These are phyloP conservation scores for Eruca vesicaria DNA, from an alignment of 441 rosid species.

Conservation along the genomic window DNA sequence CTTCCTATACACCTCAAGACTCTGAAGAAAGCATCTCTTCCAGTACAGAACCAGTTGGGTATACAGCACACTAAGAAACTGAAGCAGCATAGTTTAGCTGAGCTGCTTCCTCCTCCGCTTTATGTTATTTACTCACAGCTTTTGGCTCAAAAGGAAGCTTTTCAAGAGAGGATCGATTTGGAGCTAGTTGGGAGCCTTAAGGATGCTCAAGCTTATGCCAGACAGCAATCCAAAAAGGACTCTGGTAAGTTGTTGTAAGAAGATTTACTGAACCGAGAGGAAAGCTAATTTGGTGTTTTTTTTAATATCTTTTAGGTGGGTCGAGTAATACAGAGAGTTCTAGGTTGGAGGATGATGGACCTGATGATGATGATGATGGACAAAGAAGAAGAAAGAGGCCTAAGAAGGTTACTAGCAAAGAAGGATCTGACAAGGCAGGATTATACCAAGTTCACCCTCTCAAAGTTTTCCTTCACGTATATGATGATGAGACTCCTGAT, in stretches of 20 bases:
- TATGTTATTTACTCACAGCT: conserved; percentile 86
- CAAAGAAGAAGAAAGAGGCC: conserved; percentile 91
- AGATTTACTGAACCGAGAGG: neutral
- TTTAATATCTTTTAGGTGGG: conserved; percentile 44
- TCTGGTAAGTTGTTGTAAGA: conserved; percentile 40
- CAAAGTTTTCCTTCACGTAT: conserved; percentile 62
- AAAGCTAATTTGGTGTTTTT: conserved; percentile 3
- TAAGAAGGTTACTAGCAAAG: conserved; percentile 53
- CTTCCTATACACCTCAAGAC: conserved; percentile 91
- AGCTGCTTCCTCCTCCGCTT: conserved; percentile 93
- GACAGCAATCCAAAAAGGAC: conserved; percentile 81
- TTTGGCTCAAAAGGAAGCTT: conserved; percentile 85
- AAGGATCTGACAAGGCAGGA: conserved; percentile 66
- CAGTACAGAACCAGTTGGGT: conserved; percentile 87
- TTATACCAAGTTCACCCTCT: conserved; percentile 81
- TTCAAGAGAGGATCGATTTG: conserved; percentile 72
- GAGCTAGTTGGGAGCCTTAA: conserved; percentile 84
- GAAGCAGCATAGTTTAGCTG: conserved; percentile 80
- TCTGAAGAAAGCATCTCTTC: conserved; percentile 89
- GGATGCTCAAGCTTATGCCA: conserved; percentile 84
- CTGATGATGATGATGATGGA: conserved; percentile 91
- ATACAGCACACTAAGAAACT: conserved; percentile 72
- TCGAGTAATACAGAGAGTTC: conserved; percentile 57
- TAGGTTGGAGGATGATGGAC: conserved; percentile 79
- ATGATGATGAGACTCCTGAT: conserved; percentile 67